Evolutionary conservation across 805 yeast genomes (phyloP), one percentile per base, ranked within the genome.

Genomic region (Pichia phayaonensis): DNA sequence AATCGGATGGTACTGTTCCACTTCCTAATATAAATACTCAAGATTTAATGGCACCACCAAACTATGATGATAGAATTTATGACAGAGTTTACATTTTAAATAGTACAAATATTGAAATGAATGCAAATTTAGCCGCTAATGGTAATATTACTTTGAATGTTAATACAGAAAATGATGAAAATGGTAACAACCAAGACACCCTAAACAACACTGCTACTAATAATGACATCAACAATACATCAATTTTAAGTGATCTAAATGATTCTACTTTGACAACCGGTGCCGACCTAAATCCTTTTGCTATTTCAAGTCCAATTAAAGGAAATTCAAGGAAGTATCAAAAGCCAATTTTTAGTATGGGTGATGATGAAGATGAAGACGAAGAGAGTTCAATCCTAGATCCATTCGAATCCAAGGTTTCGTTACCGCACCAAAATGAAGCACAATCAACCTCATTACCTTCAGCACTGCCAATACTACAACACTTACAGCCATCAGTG

Each of bases 21-120:
- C 41, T 53, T 11, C 53, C 48, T 0, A 53, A 49, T 27, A 43
- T 56, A 1, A 63, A 59, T 45, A 72, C 74, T 6, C 71, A 76
- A 49, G 75, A 69, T 44, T 61, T 79, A 44, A 74, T 80, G 70
- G 94, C 96, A 0, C 97, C 97, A 2, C 96, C 97, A 26, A 76
- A 84, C 51, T 90, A 90, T 64, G 90, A 81, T 52, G 80, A 76
- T 49, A 95, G 87, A 64, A 79, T 88, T 38, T 86, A 84, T 65
- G 97, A 90, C 66, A 72, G 86, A 50, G 66, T 90, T 22, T 89
- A 34, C 10, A n/a, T 8, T 16, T 34, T 34, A 34, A 34, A 34
- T 34, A 34, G 38, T 11, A 34, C 38, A 34, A 34, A 34, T n/a
- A 8, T 86, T 45, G 54, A 56, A 41, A 45, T 49, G 38, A 46